phyloP scores from a whole-genome alignment of 768 basidiomycete species.

The Mycena pura region DNA sequence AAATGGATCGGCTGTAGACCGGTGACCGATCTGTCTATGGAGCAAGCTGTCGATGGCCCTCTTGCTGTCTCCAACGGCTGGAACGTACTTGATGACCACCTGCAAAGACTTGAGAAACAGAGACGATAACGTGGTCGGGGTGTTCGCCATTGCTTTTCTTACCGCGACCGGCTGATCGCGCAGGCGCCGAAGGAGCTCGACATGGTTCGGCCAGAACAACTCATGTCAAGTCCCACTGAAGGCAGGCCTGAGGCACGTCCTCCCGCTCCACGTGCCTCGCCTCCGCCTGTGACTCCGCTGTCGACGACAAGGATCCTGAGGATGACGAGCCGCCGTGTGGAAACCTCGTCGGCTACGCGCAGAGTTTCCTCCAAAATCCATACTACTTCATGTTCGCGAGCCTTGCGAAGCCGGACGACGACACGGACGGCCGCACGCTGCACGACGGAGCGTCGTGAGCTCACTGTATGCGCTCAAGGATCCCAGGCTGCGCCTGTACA shows the following conservation, averaged over 20 bases:
- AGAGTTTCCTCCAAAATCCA: slow-evolving; percentile 82
- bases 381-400: slow-evolving; percentile 97
- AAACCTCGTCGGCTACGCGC: slow-evolving; percentile 49
- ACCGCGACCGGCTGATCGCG: too few relatives aligned
- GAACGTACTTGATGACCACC: slow-evolving; percentile 95
- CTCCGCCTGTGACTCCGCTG: slow-evolving; percentile 20
- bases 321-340: slow-evolving; percentile 35
- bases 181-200: too few relatives aligned
- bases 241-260: too few relatives aligned
- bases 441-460: too few relatives aligned
- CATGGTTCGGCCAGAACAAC: too few relatives aligned
- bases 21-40: too few relatives aligned
- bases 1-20: slow-evolving; percentile 25
- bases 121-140: slow-evolving; percentile 81
- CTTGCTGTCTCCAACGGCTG: slow-evolving; percentile 96
- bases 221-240: too few relatives aligned
- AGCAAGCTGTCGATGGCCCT: slow-evolving; percentile 99
- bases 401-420: slow-evolving; percentile 86
- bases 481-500: too few relatives aligned
- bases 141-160: slow-evolving; percentile 86
- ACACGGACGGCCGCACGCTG: too few relatives aligned
- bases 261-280: background rate
- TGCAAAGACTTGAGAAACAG: background rate
- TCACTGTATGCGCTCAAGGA: too few relatives aligned
- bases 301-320: slow-evolving; percentile 22